These are phyloP conservation scores for Colletotrichum lentis DNA, from an alignment of 2,329 filamentous ascomycete genomes.

Conservation along the genomic window DNA sequence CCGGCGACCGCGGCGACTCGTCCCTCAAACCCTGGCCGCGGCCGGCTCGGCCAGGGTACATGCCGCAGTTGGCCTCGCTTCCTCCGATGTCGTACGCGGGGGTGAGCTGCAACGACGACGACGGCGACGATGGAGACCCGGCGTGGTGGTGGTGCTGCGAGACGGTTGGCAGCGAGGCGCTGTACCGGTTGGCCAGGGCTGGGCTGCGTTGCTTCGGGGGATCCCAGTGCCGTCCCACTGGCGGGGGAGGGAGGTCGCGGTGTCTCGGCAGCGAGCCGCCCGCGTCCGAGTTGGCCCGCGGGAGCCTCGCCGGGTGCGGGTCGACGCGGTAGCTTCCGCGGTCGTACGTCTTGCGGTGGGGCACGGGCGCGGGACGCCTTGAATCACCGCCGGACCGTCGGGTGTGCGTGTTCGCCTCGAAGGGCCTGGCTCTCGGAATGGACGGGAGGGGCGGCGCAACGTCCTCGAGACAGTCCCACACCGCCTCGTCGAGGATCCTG, in stretches of 20 bases:
- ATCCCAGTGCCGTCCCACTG: slow-evolving; percentile 21
- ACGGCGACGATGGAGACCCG: background rate
- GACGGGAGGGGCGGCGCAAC: slow-evolving; percentile 15
- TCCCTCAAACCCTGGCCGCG: background rate
- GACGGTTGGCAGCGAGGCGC: slow-evolving; percentile 23
- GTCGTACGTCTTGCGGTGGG: slow-evolving; percentile 22
- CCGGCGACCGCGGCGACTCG: slow-evolving; percentile 23
- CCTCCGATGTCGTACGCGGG: slow-evolving; percentile 10
- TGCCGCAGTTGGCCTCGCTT: slow-evolving; percentile 15
- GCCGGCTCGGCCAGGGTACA: slow-evolving; percentile 7
- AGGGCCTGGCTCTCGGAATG: slow-evolving; percentile 7
- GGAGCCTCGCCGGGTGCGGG: slow-evolving; percentile 6
- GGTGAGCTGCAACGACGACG: background rate
- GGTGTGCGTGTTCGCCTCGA: slow-evolving; percentile 19
- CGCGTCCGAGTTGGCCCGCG: slow-evolving; percentile 27
- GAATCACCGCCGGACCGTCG: slow-evolving; percentile 7
- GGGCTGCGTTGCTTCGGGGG: slow-evolving; percentile 19
- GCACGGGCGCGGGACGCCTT: slow-evolving; percentile 2
- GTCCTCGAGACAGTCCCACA: slow-evolving; percentile 56
- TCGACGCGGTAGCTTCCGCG: background rate
- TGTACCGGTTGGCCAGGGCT: slow-evolving; percentile 24
- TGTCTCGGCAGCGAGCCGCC: slow-evolving; percentile 9
- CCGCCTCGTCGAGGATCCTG: slow-evolving; percentile 66
- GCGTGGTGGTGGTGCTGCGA: slow-evolving; percentile 7
- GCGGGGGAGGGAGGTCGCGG: slow-evolving; percentile 22